Evolutionary conservation across 371 early-diverging fungal species (phyloP), one percentile per base, ranked within the genome.

Genomic region (Chytridiales sp.): DNA sequence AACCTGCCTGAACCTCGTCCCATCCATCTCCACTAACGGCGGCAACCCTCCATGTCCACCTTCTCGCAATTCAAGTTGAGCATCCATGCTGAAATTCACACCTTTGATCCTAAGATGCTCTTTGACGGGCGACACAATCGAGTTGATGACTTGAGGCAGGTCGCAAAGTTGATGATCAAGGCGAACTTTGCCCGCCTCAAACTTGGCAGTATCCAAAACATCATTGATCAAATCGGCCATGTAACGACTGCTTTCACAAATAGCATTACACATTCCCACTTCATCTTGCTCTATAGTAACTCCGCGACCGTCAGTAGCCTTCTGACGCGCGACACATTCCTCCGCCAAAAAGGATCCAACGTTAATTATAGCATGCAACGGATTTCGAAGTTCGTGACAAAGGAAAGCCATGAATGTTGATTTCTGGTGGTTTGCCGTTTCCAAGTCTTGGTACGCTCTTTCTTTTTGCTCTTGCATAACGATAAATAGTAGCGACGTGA

Each of bases 1-100:
- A 17, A 66, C 48, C 44, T 66, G 61, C 49, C 34, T 32, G 27
- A 51, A 11, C 8, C 61, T 21, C 22, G 38, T n/a, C 43, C 31
- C 35, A 43, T 59, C 61, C 34, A 30, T 22, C 46, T 15, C 29
- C n/a, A n/a, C n/a, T n/a, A n/a, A n/a, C n/a, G n/a, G n/a, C n/a
- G n/a, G n/a, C n/a, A n/a, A n/a, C n/a, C n/a, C n/a, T n/a, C n/a
- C n/a, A n/a, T n/a, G n/a, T n/a, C n/a, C n/a, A n/a, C n/a, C n/a
- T n/a, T n/a, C n/a, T n/a, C n/a, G n/a, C n/a, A n/a, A n/a, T n/a
- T n/a, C n/a, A n/a, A n/a, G n/a, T n/a, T n/a, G n/a, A n/a, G n/a
- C n/a, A n/a, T 26, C 35, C 19, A 31, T 13, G 9, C 3, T 4
- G 22, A 51, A 51, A 6, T 17, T 17, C 22, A 51, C 32, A 15